Evolutionary conservation across 2,329 filamentous ascomycete species (phyloP), one percentile per base, ranked within the genome.

Genomic region (Monilinia aucupariae): DNA sequence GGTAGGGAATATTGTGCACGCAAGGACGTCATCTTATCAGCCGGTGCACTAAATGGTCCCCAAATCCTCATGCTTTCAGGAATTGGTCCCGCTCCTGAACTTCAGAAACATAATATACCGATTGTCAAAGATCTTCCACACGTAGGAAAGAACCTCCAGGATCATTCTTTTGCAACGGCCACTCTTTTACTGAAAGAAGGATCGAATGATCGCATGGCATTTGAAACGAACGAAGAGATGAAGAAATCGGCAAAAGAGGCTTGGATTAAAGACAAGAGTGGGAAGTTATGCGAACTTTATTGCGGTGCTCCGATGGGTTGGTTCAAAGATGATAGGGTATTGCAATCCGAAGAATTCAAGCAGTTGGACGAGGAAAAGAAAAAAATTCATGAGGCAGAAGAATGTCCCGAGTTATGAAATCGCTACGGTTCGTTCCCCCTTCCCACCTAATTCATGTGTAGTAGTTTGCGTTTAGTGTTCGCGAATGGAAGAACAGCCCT

Each of bases 91-190:
- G 68, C 66, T 20, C 71, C 65, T 3, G 77, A 79, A 68, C 74
- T 80, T 3, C 39, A 71, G 32, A 70, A 70, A 51, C 70, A 81
- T 68, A 72, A 75, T 41, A 86, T 87, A 64, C 73, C 77, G 2
- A 75, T 86, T 3, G 67, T 86, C 39, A 83, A 65, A 3, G 78
- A 88, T 68, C 77, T 85, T 1, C 84, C 85, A 0, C 85, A 88
- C 13, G 84, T 89, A n/a, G 86, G 86, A 48, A 78, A 77, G 51
- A 87, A 87, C 72, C 75, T 87, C 1, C 78, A 82, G 80, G 67
- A 78, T 81, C 59, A 81, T 52, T 58, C 62, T 41, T 70, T 69
- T 51, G 63, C 65, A n/a, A 68, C 64, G 12, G 67, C 78, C 0
- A 74, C 75, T 3, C 76, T 78, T 62, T 74, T 74, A 4, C 76